These are phyloP conservation scores for Allantophomopsis cytisporea DNA, from an alignment of 2,329 filamentous ascomycete species.

Conservation along the genomic window DNA sequence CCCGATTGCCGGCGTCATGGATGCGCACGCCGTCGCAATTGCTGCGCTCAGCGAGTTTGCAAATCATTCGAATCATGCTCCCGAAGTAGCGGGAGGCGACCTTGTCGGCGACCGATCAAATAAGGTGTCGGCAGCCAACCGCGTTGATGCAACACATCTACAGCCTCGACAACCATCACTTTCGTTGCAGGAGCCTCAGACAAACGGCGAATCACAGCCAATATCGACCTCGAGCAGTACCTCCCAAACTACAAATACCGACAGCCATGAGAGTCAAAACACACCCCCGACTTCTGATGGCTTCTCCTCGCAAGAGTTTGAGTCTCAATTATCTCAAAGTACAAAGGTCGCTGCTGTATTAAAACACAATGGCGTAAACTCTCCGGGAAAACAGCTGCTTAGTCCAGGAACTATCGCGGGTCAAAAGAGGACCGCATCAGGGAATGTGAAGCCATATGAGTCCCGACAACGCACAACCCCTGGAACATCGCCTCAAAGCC, in stretches of 20 bases:
- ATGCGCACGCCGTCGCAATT: constrained; percentile 13
- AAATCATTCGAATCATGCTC: constrained; percentile 6
- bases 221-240: constrained; percentile 22
- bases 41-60: constrained; percentile 12
- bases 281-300: constrained; percentile 21
- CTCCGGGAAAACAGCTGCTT: constrained; percentile 6
- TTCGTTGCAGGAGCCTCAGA: constrained; percentile 3
- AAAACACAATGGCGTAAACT: constrained; percentile 17
- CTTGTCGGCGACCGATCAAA: constrained; percentile 5
- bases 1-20: constrained; percentile 6
- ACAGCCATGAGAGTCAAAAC: constrained; percentile 23
- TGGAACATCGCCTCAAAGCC: constrained; percentile 35
- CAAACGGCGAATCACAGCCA: constrained; percentile 1
- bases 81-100: constrained; percentile 7
- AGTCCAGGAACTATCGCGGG: constrained; percentile 19
- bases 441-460: constrained; percentile 47
- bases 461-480: constrained; percentile 21
- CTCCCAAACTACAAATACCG: constrained; percentile 27
- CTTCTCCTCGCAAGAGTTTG: constrained; percentile 27
- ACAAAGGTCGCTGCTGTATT: constrained; percentile 42
- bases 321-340: constrained; percentile 40
- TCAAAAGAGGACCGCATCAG: constrained; percentile 67
- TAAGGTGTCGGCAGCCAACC: constrained; percentile 13
- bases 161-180: constrained; percentile 6
- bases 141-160: constrained; percentile 9